Evolutionary conservation across 2,329 filamentous ascomycete genomes (phyloP).

Genomic region (Penicillium oxalicum): DNA sequence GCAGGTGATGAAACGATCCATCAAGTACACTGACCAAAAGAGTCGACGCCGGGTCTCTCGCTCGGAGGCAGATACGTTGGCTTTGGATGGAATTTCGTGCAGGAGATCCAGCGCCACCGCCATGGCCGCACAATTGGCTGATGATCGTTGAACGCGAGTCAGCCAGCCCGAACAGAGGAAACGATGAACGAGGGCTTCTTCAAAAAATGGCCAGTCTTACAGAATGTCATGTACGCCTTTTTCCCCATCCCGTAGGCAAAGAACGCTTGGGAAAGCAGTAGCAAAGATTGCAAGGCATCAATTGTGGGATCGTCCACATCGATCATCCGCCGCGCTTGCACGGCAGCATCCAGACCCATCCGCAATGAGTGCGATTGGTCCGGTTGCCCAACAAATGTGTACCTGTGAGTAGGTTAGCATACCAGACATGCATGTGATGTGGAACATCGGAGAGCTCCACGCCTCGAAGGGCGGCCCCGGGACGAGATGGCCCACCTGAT

Average conservation of each 20-base stretch:
- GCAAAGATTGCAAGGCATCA: constrained; percentile 67
- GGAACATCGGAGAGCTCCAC: neutral
- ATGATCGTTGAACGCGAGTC: neutral
- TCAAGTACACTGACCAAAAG: constrained; percentile 84
- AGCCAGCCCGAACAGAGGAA: neutral
- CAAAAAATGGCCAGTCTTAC: constrained; percentile 41
- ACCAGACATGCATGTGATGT: constrained; percentile 12
- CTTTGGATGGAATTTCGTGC: constrained; percentile 62
- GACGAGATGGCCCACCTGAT: constrained; percentile 46
- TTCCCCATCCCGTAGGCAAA: constrained; percentile 73
- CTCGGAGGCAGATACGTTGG: constrained; percentile 60
- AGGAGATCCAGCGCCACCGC: constrained; percentile 75
- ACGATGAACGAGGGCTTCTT: neutral
- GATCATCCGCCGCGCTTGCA: constrained; percentile 62
- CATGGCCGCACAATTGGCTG: constrained; percentile 74
- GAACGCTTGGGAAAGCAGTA: constrained; percentile 69
- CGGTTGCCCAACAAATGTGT: constrained; percentile 60
- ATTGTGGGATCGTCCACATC: constrained; percentile 77
- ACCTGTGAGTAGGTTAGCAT: constrained; percentile 46
- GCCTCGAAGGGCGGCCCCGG: neutral
- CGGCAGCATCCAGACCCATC: constrained; percentile 66
- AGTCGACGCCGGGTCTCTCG: constrained; percentile 71
- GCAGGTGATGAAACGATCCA: constrained; percentile 76
- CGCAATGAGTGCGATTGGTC: constrained; percentile 54
- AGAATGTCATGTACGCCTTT: constrained; percentile 79